phyloP scores from a whole-genome alignment of 768 basidiomycete species.

The Russula foetens region DNA sequence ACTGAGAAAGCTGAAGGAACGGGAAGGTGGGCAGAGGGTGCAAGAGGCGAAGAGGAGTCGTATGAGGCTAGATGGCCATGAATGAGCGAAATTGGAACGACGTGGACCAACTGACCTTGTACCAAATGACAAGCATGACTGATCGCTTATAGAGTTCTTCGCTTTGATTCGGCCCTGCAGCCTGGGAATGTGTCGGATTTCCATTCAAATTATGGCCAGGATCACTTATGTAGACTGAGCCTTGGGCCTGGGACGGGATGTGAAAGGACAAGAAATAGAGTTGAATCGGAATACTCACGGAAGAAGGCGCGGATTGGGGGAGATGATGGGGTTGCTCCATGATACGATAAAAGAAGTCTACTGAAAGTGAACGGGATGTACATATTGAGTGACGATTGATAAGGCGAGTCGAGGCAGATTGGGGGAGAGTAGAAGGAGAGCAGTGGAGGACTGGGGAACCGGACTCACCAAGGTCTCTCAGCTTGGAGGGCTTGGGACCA shows the following conservation, averaged over 20 bases:
- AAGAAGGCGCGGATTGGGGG: slow-evolving; percentile 5
- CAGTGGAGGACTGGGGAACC: not conserved
- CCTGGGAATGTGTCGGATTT: slow-evolving; percentile 6
- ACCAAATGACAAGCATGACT: slow-evolving; percentile 63
- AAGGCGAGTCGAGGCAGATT: slow-evolving; percentile 2
- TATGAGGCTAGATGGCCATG: slow-evolving; percentile 18
- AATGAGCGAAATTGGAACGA: not conserved
- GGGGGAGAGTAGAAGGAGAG: not conserved
- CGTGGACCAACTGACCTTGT: slow-evolving; percentile 37
- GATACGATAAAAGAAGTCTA: not conserved
- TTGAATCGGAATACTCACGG: slow-evolving; percentile 4
- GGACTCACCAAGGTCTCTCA: slow-evolving; percentile 13
- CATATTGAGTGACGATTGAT: slow-evolving; percentile 8
- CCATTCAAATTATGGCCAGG: slow-evolving; percentile 1
- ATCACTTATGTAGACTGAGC: slow-evolving; percentile 14
- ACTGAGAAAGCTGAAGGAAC: slow-evolving; percentile 49
- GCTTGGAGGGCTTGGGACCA: slow-evolving; percentile 6
- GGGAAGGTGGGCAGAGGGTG: slow-evolving; percentile 49
- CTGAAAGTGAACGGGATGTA: not conserved
- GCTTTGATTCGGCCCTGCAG: slow-evolving; percentile 9
- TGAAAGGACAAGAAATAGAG: not conserved
- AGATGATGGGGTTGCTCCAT: slow-evolving; percentile 12
- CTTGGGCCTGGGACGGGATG: slow-evolving; percentile 1
- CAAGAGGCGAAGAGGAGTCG: slow-evolving; percentile 20
- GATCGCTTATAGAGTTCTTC: slow-evolving; percentile 40